Conservation (phyloP, 2,329 filamentous ascomycete genomes). For the Fusarium oligoseptatum region DNA sequence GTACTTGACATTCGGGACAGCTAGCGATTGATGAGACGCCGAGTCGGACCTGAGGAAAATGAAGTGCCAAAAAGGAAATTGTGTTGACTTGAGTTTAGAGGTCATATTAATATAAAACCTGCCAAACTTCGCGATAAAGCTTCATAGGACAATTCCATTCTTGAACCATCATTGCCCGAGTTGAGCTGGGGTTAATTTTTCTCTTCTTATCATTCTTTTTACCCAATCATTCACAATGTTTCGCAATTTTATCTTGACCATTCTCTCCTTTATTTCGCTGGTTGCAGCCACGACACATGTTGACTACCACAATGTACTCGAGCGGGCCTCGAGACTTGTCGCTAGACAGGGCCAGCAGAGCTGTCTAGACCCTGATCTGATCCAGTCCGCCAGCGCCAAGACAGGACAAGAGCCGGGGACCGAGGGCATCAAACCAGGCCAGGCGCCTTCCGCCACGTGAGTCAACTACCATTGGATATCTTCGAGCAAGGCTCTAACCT, state of each 20-base stretch:
- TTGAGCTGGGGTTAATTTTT: neutral
- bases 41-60: neutral
- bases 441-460: conserved; percentile 64
- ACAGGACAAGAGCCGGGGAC: conserved; percentile 10
- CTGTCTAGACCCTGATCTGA: neutral
- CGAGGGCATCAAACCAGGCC: conserved; percentile 51
- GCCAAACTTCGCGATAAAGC: neutral
- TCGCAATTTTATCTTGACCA: neutral
- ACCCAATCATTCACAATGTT: neutral
- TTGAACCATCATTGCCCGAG: neutral
- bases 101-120: neutral
- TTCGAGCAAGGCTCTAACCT: neutral
- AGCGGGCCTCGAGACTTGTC: neutral
- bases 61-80: neutral
- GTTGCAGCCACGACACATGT: neutral
- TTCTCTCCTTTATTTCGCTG: neutral
- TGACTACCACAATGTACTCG: neutral
- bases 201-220: neutral
- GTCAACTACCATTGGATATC: conserved; percentile 36
- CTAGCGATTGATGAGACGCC: neutral
- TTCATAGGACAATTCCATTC: neutral
- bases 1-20: neutral
- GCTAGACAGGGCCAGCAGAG: neutral
- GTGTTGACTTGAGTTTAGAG: neutral
- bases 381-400: neutral